Percentiles rank a stretch among this genome's conserved stretches.
Evolutionary conservation across 148 eudicot genomes (phyloP).

Genomic region (Salicornia ramosissima): DNA sequence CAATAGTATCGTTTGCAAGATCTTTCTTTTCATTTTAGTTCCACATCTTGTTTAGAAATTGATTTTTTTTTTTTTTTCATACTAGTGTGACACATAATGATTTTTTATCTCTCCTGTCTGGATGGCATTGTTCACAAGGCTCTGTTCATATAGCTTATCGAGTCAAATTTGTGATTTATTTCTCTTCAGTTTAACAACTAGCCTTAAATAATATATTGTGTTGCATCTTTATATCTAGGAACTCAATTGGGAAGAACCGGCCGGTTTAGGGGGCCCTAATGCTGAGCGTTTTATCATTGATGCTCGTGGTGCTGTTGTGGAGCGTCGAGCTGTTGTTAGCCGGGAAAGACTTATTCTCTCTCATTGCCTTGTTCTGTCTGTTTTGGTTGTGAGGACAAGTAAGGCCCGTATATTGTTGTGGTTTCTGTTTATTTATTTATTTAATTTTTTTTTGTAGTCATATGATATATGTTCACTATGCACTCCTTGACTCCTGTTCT

Average conservation of each 20-base stretch:
- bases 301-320: slow-evolving; percentile 89
- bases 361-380: slow-evolving; percentile 91
- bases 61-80: neutral
- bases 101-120: neutral
- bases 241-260: slow-evolving; percentile 84
- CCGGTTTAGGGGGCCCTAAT: slow-evolving; percentile 83
- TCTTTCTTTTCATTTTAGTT: too few species aligned
- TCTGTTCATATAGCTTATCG: neutral
- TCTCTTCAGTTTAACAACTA: too few species aligned
- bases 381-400: slow-evolving; percentile 84
- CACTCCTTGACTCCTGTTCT: neutral
- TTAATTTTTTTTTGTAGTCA: too few species aligned
- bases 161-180: too few species aligned
- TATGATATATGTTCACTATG: too few species aligned
- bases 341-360: slow-evolving; percentile 90
- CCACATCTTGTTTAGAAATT: neutral
- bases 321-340: slow-evolving; percentile 80
- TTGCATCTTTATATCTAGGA: slow-evolving; percentile 46
- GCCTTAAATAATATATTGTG: slow-evolving; percentile 8
- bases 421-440: too few species aligned
- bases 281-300: slow-evolving; percentile 74
- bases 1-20: too few species aligned
- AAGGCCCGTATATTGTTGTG: slow-evolving; percentile 28
- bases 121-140: too few species aligned
- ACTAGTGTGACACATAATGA: neutral